Percentiles rank a stretch among this genome's conserved stretches.
phyloP scores from a whole-genome alignment of 495 filamentous ascomycete species.

The Lasiosphaeris hirsuta region DNA sequence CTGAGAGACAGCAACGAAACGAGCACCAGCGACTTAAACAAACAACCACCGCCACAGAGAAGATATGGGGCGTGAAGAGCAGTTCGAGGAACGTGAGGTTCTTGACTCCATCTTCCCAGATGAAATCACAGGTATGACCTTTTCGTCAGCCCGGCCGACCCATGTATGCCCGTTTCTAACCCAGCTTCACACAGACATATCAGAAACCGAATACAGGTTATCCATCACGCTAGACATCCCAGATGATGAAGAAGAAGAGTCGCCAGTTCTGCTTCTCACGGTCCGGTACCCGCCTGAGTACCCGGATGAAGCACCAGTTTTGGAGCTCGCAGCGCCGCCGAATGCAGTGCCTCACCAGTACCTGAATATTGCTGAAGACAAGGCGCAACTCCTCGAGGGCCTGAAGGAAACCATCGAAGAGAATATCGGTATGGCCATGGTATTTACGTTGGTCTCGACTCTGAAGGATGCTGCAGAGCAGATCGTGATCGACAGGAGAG shows the following conservation, averaged over 20 bases:
- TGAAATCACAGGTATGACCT: conserved; percentile 76
- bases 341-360: conserved; percentile 64
- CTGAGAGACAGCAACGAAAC: background rate
- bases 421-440: conserved; percentile 96
- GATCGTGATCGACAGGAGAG: conserved; percentile 64
- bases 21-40: background rate
- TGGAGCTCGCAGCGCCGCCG: conserved; percentile 69
- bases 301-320: conserved; percentile 75
- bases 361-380: conserved; percentile 59
- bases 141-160: background rate
- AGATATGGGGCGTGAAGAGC: conserved; percentile 89
- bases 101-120: conserved; percentile 98
- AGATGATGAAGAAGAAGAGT: conserved; percentile 50
- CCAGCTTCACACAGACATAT: conserved; percentile 59
- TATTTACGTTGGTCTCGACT: conserved; percentile 83
- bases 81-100: conserved; percentile 92
- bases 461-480: conserved; percentile 86
- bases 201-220: conserved; percentile 81
- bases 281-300: conserved; percentile 84
- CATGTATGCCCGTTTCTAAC: background rate
- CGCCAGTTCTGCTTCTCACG: conserved; percentile 69
- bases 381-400: conserved; percentile 61
- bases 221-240: conserved; percentile 72
- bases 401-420: conserved; percentile 73
- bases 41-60: background rate